Evolutionary conservation across 2,329 filamentous ascomycete genomes (phyloP).

Genomic region (Alternaria incomplexa): DNA sequence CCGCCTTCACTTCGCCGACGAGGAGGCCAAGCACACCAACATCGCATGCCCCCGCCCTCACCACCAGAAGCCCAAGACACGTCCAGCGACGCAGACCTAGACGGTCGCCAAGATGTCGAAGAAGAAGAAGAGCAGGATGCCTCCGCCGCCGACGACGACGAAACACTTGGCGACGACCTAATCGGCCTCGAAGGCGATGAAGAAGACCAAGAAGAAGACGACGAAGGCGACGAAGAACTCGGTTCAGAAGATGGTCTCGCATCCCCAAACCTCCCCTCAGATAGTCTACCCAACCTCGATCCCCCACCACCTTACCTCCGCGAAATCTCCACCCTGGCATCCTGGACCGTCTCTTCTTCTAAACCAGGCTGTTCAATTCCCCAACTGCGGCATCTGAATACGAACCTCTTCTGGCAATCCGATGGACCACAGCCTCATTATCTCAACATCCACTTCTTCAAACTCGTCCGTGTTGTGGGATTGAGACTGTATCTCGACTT

Average conservation of each 20-base stretch:
- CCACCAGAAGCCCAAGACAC: slow-evolving; percentile 25
- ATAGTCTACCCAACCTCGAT: slow-evolving; percentile 23
- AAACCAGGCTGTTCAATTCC: slow-evolving; percentile 82
- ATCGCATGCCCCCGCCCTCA: slow-evolving; percentile 21
- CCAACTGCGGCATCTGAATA: slow-evolving; percentile 75
- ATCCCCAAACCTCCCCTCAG: slow-evolving; percentile 21
- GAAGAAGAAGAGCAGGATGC: slow-evolving; percentile 22
- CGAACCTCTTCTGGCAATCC: slow-evolving; percentile 81
- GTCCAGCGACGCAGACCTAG: slow-evolving; percentile 37
- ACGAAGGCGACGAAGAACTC: slow-evolving; percentile 57
- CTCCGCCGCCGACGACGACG: slow-evolving; percentile 5
- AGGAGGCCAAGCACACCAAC: slow-evolving; percentile 9
- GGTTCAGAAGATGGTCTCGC: slow-evolving; percentile 27
- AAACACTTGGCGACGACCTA: slow-evolving; percentile 32
- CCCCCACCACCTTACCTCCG: slow-evolving; percentile 63
- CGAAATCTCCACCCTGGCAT: slow-evolving; percentile 83
- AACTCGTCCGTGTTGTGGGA: slow-evolving; percentile 77
- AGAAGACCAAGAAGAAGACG: slow-evolving; percentile 36
- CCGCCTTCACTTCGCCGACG: slow-evolving; percentile 36
- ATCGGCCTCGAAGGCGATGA: slow-evolving; percentile 45
- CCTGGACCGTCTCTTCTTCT: slow-evolving; percentile 80
- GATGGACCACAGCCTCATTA: slow-evolving; percentile 85
- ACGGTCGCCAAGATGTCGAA: slow-evolving; percentile 7
- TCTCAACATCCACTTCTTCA: slow-evolving; percentile 85
- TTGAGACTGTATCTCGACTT: slow-evolving; percentile 91